These are phyloP conservation scores for Phyllosticta citribraziliensis DNA, from an alignment of 2,329 filamentous ascomycete genomes.

Conservation along the genomic window DNA sequence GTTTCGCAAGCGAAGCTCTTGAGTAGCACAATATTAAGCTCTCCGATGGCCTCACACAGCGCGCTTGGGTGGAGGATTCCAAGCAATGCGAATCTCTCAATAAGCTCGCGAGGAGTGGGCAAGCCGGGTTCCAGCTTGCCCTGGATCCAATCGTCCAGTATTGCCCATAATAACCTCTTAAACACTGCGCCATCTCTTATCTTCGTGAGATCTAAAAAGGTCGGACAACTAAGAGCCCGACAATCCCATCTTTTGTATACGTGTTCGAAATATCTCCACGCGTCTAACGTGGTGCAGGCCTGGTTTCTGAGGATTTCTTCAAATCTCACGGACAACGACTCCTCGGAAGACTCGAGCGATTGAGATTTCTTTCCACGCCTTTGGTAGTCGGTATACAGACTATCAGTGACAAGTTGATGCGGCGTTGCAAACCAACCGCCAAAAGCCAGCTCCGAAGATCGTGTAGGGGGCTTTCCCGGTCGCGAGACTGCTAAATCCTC, in stretches of 20 bases:
- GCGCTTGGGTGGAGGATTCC: constrained; percentile 17
- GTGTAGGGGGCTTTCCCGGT: neutral
- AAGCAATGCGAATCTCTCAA: constrained; percentile 23
- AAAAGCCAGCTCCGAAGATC: neutral
- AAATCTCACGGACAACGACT: neutral
- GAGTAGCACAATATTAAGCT: constrained; percentile 18
- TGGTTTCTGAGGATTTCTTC: neutral
- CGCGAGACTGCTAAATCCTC: neutral
- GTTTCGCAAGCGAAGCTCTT: neutral
- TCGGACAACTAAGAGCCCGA: constrained; percentile 19
- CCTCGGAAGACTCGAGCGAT: neutral
- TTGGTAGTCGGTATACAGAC: neutral
- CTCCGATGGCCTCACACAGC: constrained; percentile 18
- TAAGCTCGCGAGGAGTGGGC: constrained; percentile 17
- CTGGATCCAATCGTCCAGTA: constrained; percentile 16
- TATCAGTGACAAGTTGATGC: neutral
- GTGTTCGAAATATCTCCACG: constrained; percentile 21
- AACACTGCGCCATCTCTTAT: constrained; percentile 19
- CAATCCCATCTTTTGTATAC: constrained; percentile 22
- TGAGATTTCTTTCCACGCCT: neutral
- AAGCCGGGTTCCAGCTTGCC: constrained; percentile 5
- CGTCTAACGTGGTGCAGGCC: constrained; percentile 8
- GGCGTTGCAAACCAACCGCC: neutral
- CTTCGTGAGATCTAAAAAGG: constrained; percentile 15
- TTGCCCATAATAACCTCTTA: constrained; percentile 12